Conservation (phyloP, 2,329 filamentous ascomycete species). For the Penicillium digitatum region DNA sequence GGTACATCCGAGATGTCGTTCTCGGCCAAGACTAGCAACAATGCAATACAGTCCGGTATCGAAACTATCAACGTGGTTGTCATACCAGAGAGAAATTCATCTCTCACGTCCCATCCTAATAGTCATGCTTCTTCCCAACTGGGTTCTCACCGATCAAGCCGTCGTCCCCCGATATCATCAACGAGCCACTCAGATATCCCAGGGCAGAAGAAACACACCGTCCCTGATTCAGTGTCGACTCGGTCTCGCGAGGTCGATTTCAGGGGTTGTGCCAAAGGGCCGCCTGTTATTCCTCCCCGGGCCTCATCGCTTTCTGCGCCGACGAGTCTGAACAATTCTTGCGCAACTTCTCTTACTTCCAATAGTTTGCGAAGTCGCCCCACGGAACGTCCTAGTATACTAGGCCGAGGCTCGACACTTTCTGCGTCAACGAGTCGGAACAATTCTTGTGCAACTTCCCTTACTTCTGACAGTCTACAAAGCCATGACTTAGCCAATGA, state of each 20-base stretch:
- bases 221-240: conserved; percentile 40
- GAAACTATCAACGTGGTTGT: conserved; percentile 48
- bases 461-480: conserved; percentile 43
- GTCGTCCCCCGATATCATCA: conserved; percentile 36
- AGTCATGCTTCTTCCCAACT: conserved; percentile 38
- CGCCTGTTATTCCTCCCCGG: conserved; percentile 38
- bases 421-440: conserved; percentile 47
- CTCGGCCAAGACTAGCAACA: conserved; percentile 32
- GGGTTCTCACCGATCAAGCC: conserved; percentile 39
- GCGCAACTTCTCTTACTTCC: conserved; percentile 45
- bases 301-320: conserved; percentile 47
- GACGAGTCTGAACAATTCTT: conserved; percentile 44
- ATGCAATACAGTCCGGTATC: conserved; percentile 26
- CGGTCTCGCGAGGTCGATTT: conserved; percentile 25
- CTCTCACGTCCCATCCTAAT: conserved; percentile 38
- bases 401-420: conserved; percentile 44
- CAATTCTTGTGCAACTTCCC: conserved; percentile 44
- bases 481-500: conserved; percentile 33
- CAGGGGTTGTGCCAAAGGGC: conserved; percentile 27
- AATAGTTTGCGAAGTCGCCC: conserved; percentile 37
- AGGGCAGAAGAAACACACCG: conserved; percentile 34
- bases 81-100: conserved; percentile 47
- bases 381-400: conserved; percentile 33
- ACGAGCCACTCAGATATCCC: conserved; percentile 33
- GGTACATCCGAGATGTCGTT: conserved; percentile 42